Conservation (phyloP, 1,139 yeast species). For the Ogataea hybrid region DNA sequence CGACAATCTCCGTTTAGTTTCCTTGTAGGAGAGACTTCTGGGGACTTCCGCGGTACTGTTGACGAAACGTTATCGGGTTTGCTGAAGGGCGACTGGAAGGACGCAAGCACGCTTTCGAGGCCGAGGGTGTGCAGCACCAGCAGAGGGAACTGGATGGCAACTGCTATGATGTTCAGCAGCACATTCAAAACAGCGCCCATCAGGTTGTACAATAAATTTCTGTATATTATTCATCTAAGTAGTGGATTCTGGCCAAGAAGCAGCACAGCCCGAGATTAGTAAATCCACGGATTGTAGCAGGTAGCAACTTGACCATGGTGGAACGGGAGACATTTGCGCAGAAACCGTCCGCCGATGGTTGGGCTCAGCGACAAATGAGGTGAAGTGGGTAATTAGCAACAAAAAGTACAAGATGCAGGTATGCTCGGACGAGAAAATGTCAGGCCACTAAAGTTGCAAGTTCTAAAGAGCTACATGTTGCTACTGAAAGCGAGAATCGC, state of each 20-base stretch:
- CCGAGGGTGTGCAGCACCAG: slow-evolving; percentile 22
- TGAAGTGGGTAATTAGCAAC: no score
- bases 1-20: slow-evolving; percentile 11
- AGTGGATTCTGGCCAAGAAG: no score
- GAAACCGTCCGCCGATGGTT: no score
- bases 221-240: no score
- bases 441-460: not conserved
- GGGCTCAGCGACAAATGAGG: no score
- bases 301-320: no score
- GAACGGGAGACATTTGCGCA: no score
- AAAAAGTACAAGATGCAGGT: not conserved
- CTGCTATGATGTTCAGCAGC: slow-evolving; percentile 15
- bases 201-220: not conserved
- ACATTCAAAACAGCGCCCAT: slow-evolving; percentile 3
- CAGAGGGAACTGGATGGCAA: slow-evolving; percentile 23
- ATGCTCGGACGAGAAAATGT: not conserved
- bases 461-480: not conserved
- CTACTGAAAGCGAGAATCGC: not conserved
- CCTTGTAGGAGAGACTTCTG: not conserved
- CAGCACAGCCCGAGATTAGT: no score
- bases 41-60: not conserved
- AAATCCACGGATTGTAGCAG: no score
- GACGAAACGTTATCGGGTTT: slow-evolving; percentile 24
- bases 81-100: slow-evolving; percentile 17
- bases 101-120: slow-evolving; percentile 20